phyloP scores from a whole-genome alignment of 805 yeast species.

The Saturnispora halmiae region DNA sequence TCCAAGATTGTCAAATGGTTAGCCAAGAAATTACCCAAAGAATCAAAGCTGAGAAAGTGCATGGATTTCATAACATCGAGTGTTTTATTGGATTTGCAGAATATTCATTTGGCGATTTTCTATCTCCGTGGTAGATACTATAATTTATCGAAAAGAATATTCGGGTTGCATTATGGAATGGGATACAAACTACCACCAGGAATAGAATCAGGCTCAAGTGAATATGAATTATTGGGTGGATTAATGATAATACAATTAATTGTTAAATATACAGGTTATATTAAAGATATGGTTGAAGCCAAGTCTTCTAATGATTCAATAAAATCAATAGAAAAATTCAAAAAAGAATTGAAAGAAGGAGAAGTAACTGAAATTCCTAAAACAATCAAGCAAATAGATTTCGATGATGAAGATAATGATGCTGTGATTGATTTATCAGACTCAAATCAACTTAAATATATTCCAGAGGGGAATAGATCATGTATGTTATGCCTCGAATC shows the following conservation, averaged over 20 bases:
- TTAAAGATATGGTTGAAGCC: background rate
- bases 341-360: background rate
- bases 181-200: conserved; percentile 49
- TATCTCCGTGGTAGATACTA: conserved; percentile 80
- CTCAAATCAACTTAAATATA: conserved; percentile 48
- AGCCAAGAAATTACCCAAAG: background rate
- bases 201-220: conserved; percentile 16
- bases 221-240: conserved; percentile 69
- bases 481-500: conserved; percentile 80
- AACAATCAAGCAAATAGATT: background rate
- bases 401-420: conserved; percentile 5
- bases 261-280: conserved; percentile 31
- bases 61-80: conserved; percentile 32
- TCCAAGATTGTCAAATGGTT: conserved; percentile 21
- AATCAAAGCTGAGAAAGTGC: conserved; percentile 7
- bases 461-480: conserved; percentile 58
- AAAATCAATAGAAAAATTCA: background rate
- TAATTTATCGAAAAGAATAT: conserved; percentile 62
- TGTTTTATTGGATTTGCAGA: conserved; percentile 44
- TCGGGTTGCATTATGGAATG: conserved; percentile 71
- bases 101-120: conserved; percentile 70
- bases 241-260: conserved; percentile 45
- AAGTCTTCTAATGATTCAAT: background rate
- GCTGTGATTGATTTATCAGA: conserved; percentile 45
- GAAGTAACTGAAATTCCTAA: conserved; percentile 2